These are phyloP conservation scores for Globisporangium ultimum DNA, from an alignment of 352 stramenopile species.

Conservation along the genomic window DNA sequence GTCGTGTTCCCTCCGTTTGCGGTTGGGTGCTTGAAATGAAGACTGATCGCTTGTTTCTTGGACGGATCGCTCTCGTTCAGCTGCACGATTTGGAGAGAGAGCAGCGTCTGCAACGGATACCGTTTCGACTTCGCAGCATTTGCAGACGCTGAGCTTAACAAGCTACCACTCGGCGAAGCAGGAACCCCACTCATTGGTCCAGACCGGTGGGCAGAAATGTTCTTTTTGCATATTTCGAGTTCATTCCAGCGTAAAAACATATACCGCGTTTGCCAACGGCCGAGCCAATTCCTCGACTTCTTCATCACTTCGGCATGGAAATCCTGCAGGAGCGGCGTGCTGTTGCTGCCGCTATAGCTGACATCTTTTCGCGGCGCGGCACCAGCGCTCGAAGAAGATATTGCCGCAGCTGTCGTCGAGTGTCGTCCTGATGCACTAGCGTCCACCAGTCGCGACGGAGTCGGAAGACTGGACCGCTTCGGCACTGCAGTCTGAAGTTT, in stretches of 20 bases:
- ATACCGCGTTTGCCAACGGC: constrained; percentile 44
- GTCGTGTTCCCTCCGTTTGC: constrained; percentile 32
- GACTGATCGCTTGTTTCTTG: constrained; percentile 42
- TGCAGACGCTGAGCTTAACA: neutral
- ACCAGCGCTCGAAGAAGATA: neutral
- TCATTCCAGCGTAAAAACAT: constrained; percentile 49
- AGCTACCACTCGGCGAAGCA: neutral
- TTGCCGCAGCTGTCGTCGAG: neutral
- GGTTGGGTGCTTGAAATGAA: constrained; percentile 47
- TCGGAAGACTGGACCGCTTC: constrained; percentile 9
- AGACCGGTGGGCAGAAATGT: constrained; percentile 24
- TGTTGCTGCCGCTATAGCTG: constrained; percentile 13
- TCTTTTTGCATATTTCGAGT: constrained; percentile 51
- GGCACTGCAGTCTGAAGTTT: constrained; percentile 8
- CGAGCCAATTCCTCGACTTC: constrained; percentile 67
- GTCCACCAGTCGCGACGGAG: neutral
- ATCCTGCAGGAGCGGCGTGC: constrained; percentile 28
- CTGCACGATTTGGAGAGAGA: constrained; percentile 48
- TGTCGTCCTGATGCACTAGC: too few relatives aligned
- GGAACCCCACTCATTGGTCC: constrained; percentile 8
- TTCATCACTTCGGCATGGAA: constrained; percentile 56
- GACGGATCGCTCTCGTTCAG: constrained; percentile 42
- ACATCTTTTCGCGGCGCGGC: constrained; percentile 8
- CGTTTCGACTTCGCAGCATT: constrained; percentile 17
- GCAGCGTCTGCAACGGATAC: constrained; percentile 44